phyloP scores from a whole-genome alignment of 2,329 filamentous ascomycete species.

The Clarireedia sp. region DNA sequence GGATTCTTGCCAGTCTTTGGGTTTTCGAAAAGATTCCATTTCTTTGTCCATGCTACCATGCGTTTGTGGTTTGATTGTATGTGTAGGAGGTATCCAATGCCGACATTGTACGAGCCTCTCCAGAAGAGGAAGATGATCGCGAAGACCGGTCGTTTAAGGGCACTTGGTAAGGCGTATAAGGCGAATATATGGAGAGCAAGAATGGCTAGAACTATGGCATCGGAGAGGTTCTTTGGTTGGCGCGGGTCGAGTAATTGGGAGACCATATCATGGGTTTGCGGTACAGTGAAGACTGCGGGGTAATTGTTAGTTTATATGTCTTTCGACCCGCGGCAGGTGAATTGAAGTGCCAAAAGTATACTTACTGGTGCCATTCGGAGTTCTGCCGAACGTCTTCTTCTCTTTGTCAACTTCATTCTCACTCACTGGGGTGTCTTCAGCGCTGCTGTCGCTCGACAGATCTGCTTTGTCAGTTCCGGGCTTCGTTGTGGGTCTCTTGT shows the following conservation, averaged over 20 bases:
- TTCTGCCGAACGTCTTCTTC: conserved; percentile 83
- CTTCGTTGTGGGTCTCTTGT: conserved; percentile 19
- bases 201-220: conserved; percentile 70
- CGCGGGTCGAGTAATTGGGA: conserved; percentile 91
- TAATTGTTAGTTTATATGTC: neutral
- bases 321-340: neutral
- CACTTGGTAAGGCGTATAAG: conserved; percentile 64
- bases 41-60: conserved; percentile 79
- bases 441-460: conserved; percentile 6
- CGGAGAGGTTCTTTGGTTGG: conserved; percentile 90
- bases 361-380: conserved; percentile 83
- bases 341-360: neutral
- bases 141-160: conserved; percentile 67
- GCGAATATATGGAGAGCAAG: conserved; percentile 66
- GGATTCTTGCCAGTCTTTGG: conserved; percentile 75
- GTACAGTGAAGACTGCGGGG: conserved; percentile 78
- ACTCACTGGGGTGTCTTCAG: conserved; percentile 9
- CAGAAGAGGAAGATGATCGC: conserved; percentile 84
- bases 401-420: conserved; percentile 35
- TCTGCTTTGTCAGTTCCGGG: conserved; percentile 6
- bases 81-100: conserved; percentile 83
- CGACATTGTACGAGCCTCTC: conserved; percentile 85
- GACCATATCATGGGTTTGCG: conserved; percentile 97
- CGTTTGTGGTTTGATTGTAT: conserved; percentile 84
- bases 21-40: conserved; percentile 78